A percentile compares a stretch with the other conserved stretches of the same genome.
Conservation (phyloP, 169 alveolate species). For the Eimeria maxima region DNA sequence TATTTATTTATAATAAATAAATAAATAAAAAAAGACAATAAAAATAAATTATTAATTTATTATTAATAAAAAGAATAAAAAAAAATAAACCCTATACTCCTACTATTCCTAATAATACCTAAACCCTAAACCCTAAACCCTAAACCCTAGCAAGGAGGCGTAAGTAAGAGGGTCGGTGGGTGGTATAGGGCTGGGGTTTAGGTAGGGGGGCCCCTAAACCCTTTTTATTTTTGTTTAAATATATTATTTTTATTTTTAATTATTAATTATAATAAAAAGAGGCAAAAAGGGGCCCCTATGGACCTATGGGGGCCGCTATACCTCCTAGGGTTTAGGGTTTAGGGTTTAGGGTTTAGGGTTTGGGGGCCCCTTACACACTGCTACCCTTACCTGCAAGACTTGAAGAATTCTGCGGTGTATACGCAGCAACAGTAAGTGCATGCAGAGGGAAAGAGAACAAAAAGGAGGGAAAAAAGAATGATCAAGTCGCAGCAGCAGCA, state of each 20-base stretch:
- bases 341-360: conserved; percentile 37
- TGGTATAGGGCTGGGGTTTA: background rate
- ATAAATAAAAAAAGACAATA: too few relatives aligned
- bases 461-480: too few relatives aligned
- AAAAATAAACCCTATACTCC: too few relatives aligned
- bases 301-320: background rate
- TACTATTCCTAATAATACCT: too few relatives aligned
- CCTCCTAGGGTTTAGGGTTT: conserved; percentile 13
- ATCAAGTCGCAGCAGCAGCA: too few relatives aligned
- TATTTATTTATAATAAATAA: too few relatives aligned
- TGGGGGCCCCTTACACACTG: conserved; percentile 1
- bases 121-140: too few relatives aligned
- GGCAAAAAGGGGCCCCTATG: background rate
- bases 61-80: too few relatives aligned
- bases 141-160: too few relatives aligned
- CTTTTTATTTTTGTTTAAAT: too few relatives aligned
- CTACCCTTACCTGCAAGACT: background rate
- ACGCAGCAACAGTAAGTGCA: background rate
- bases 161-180: background rate
- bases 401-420: background rate
- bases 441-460: background rate
- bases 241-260: conserved; percentile 6
- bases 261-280: background rate
- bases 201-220: background rate
- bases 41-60: too few relatives aligned